Evolutionary conservation across 345 rosid species (phyloP).

Genomic region (Gynandropsis gynandra): DNA sequence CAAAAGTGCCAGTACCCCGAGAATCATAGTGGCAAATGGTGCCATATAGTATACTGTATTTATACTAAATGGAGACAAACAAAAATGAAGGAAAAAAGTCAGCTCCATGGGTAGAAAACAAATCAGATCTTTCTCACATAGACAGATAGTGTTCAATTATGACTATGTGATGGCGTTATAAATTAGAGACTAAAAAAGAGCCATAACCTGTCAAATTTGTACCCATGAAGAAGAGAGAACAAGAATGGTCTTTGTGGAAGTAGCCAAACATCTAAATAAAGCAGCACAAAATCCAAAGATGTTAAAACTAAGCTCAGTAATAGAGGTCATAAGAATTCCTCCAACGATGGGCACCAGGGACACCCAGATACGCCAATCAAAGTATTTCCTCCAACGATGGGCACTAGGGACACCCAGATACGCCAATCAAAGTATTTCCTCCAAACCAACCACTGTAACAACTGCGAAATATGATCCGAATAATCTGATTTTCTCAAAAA

Average conservation of each 20-base stretch:
- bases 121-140: not conserved
- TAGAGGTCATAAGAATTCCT: conserved; percentile 90
- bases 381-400: conserved; percentile 93
- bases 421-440: no score
- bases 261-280: conserved; percentile 91
- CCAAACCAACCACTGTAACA: no score
- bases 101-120: no score
- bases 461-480: no score
- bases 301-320: conserved; percentile 94
- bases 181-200: not conserved
- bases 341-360: conserved; percentile 93
- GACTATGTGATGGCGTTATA: no score
- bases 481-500: conserved; percentile 18
- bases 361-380: conserved; percentile 97
- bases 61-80: conserved; percentile 38
- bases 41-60: conserved; percentile 99
- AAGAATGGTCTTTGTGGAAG: conserved; percentile 98
- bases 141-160: no score
- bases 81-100: conserved; percentile 3
- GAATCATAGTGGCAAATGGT: conserved; percentile 85
- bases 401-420: conserved; percentile 46
- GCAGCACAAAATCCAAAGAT: conserved; percentile 98
- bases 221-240: conserved; percentile 92
- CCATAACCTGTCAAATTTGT: conserved; percentile 92
- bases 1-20: conserved; percentile 65